Base-by-base conservation (phyloP, 495 filamentous ascomycete species). In the Aspergillus coremiiformis region DNA sequence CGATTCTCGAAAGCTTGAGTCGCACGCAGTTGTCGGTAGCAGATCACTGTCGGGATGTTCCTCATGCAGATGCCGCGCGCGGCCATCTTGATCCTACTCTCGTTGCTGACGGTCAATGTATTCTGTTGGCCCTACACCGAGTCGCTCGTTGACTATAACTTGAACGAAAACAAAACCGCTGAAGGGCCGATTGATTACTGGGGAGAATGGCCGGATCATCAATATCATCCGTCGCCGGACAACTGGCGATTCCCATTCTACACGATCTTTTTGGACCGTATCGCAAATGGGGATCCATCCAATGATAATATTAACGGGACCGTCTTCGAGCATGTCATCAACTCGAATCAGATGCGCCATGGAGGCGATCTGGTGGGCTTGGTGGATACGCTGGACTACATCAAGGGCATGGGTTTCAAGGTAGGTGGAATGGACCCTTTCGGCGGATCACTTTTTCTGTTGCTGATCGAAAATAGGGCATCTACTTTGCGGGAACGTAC, bases 201-300 rank as follows among this genome's bases (percentile, higher is more conserved):
- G 12, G 47, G 50, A 35, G 58, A 73, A 65, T 86, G 85, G 75
- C 64, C 71, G 12, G 67, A 76, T 46, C 78, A 81, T 55, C 64
- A 58, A 11, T 85, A 80, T 58, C 59, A 61, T 9, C 73, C 76
- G 0, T 87, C 85, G 0, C 85, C 85, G 0, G 55, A 65, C 0
- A 86, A 82, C 56, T 89, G 85, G 85, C 74, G 85, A n/a, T 76
- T 89, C 52, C 85, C 85, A 0, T 78, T 86, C 51, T 89, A 88
- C 57, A 84, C 83, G 4, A 54, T 89, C 21, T 84, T 86, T 52
- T 63, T 87, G 1, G 85, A 89, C 58, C 73, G 84, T 21, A 87
- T 79, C 50, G 83, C 85, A 44, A 86, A 89, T 54, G 85, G 85
- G 9, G 80, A 89, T 50, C 84, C 85, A 0, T 68, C 66, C 0